A percentile compares a stretch with the other conserved stretches of the same genome.
Conservation (phyloP, 805 yeast species). For the Teunomyces aglyptinius region DNA sequence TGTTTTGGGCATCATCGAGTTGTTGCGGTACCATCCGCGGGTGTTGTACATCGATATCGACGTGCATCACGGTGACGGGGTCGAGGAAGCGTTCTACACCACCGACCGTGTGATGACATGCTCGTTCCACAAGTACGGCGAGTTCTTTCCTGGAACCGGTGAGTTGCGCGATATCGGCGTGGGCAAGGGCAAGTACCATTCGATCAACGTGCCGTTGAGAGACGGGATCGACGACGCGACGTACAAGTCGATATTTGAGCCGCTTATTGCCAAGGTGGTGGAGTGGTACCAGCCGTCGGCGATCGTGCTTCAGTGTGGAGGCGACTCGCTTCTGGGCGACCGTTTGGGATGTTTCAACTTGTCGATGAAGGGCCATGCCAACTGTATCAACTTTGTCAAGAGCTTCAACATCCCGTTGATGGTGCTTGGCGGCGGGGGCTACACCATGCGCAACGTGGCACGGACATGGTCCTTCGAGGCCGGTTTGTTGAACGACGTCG, state of each 20-base stretch:
- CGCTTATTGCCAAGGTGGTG: constrained; percentile 71
- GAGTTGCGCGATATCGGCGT: constrained; percentile 81
- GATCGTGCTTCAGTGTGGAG: constrained; percentile 97
- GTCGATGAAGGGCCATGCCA: constrained; percentile 93
- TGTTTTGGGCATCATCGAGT: constrained; percentile 76
- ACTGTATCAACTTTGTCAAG: constrained; percentile 86
- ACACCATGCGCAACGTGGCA: constrained; percentile 95
- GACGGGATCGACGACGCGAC: constrained; percentile 94
- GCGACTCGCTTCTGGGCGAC: constrained; percentile 95
- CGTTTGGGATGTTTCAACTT: constrained; percentile 93
- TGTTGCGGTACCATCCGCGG: constrained; percentile 79
- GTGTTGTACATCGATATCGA: constrained; percentile 88
- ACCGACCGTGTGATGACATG: constrained; percentile 90
- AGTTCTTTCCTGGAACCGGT: constrained; percentile 93
- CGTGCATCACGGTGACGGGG: constrained; percentile 94
- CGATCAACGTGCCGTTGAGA: constrained; percentile 81
- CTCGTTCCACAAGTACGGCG: constrained; percentile 90
- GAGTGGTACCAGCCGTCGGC: constrained; percentile 95
- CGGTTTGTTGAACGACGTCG: constrained; percentile 77
- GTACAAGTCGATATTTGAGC: constrained; percentile 83
- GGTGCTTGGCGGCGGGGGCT: constrained; percentile 98
- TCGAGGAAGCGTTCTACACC: constrained; percentile 89
- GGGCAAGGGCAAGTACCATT: constrained; percentile 77
- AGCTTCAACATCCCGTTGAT: constrained; percentile 84
- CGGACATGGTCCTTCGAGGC: constrained; percentile 95